A percentile compares a stretch with the other conserved stretches of the same genome.
Conservation (phyloP, 2,329 filamentous ascomycete species). For the Arachnopeziza araneosa region DNA sequence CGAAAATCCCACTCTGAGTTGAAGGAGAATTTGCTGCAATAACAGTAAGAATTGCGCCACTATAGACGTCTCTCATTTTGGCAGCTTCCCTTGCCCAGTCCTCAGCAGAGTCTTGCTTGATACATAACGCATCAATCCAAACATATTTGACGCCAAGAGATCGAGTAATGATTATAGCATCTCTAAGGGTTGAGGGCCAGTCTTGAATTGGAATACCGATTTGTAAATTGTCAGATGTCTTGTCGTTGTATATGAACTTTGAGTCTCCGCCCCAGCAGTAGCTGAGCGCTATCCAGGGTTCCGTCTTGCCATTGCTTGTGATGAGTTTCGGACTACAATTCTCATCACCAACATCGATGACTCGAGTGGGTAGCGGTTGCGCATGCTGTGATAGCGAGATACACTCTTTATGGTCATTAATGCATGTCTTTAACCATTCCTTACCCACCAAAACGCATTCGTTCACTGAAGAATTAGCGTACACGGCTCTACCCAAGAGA, state of each 20-base stretch:
- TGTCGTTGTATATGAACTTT: not conserved
- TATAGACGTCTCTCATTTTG: not conserved
- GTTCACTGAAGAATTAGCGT: constrained; percentile 9
- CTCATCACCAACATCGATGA: not conserved
- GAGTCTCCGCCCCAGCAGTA: not conserved
- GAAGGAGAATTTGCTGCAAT: constrained; percentile 13
- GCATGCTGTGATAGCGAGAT: not conserved
- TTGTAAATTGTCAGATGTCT: not conserved
- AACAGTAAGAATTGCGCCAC: not conserved
- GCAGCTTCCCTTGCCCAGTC: not conserved
- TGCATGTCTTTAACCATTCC: constrained; percentile 12
- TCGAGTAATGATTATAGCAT: not conserved
- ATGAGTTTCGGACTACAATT: constrained; percentile 5
- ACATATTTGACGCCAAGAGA: constrained; percentile 11
- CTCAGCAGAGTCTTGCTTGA: not conserved
- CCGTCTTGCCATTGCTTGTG: not conserved
- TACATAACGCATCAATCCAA: constrained; percentile 20
- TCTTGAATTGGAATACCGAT: constrained; percentile 5
- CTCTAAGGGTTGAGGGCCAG: not conserved
- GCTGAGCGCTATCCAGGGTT: not conserved
- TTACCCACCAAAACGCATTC: constrained; percentile 8
- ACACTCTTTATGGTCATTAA: constrained; percentile 12
- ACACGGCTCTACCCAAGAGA: constrained; percentile 12
- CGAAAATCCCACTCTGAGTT: constrained; percentile 14
- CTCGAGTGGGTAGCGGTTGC: not conserved